Evolutionary conservation across 1,284 basidiomycete genomes (phyloP).

Genomic region (Phylloporus sp.): DNA sequence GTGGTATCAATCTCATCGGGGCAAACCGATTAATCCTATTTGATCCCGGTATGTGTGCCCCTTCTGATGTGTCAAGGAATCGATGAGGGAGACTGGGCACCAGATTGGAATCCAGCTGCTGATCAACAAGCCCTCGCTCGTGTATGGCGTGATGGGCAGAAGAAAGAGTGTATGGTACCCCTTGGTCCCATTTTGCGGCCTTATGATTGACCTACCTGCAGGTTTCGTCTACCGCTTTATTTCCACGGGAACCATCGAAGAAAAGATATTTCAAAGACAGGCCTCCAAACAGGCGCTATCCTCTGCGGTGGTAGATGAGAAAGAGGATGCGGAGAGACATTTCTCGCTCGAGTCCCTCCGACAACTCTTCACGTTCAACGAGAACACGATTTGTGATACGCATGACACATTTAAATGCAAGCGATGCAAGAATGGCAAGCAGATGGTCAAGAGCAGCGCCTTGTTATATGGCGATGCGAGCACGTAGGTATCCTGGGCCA

Average conservation of each 20-base stretch:
- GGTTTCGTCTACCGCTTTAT: conserved; percentile 99
- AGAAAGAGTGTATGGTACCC: conserved; percentile 88
- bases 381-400: conserved; percentile 89
- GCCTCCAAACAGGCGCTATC: conserved; percentile 97
- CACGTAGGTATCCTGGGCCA: conserved; percentile 72
- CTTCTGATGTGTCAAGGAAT: not conserved
- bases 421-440: conserved; percentile 89
- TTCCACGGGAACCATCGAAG: conserved; percentile 97
- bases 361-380: conserved; percentile 93
- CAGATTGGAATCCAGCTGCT: conserved; percentile 98
- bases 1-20: conserved; percentile 97
- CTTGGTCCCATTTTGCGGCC: not conserved
- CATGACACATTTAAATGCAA: conserved; percentile 99
- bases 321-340: conserved; percentile 94
- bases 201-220: conserved; percentile 39
- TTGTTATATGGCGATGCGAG: conserved; percentile 96
- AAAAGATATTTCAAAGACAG: conserved; percentile 97
- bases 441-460: conserved; percentile 84
- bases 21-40: conserved; percentile 96
- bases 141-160: conserved; percentile 99
- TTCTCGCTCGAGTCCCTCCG: conserved; percentile 92
- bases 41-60: conserved; percentile 76
- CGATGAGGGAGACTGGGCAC: conserved; percentile 8
- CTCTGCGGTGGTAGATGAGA: conserved; percentile 96
- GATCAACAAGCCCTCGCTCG: conserved; percentile 98